A percentile compares a stretch with the other conserved stretches of the same genome.
Conservation (phyloP, 306 rosid species). For the Vicia villosa region DNA sequence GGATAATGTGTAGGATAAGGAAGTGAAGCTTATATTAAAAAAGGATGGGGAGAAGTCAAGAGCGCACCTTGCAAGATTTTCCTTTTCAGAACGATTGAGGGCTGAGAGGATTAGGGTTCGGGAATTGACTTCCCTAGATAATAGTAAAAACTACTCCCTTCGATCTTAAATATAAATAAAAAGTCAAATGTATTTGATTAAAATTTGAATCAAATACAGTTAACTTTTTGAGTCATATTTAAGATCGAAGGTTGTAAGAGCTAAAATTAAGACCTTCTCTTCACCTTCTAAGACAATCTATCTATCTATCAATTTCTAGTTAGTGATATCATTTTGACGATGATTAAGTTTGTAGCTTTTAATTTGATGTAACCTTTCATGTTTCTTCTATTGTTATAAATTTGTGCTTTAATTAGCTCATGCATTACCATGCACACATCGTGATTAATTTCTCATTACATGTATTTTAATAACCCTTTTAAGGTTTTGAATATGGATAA, state of each 20-base stretch:
- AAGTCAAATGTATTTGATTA: background rate
- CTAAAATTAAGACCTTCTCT: slow-evolving; percentile 46
- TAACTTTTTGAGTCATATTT: background rate
- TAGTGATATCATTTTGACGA: slow-evolving; percentile 30
- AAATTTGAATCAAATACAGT: background rate
- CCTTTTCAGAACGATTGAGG: slow-evolving; percentile 36
- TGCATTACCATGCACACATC: slow-evolving; percentile 27
- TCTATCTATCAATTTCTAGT: slow-evolving; percentile 5
- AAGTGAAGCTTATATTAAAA: slow-evolving; percentile 43
- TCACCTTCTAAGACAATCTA: slow-evolving; percentile 42
- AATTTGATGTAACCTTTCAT: slow-evolving; percentile 31
- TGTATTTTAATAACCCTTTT: slow-evolving; percentile 17
- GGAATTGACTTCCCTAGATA: slow-evolving; percentile 89
- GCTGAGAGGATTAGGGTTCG: slow-evolving; percentile 82
- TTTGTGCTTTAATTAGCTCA: slow-evolving; percentile 30
- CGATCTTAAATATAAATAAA: background rate
- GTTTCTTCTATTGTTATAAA: slow-evolving; percentile 34
- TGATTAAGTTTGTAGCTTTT: slow-evolving; percentile 46
- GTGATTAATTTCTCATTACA: slow-evolving; percentile 15
- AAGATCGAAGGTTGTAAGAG: background rate
- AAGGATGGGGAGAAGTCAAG: slow-evolving; percentile 78
- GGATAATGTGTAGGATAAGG: slow-evolving; percentile 34
- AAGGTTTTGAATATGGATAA: slow-evolving; percentile 39
- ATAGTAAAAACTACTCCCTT: slow-evolving; percentile 18
- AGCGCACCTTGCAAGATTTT: slow-evolving; percentile 84